Evolutionary conservation across 1,284 basidiomycete species (phyloP), one percentile per base, ranked within the genome.

Genomic region (Porodaedalea pini): DNA sequence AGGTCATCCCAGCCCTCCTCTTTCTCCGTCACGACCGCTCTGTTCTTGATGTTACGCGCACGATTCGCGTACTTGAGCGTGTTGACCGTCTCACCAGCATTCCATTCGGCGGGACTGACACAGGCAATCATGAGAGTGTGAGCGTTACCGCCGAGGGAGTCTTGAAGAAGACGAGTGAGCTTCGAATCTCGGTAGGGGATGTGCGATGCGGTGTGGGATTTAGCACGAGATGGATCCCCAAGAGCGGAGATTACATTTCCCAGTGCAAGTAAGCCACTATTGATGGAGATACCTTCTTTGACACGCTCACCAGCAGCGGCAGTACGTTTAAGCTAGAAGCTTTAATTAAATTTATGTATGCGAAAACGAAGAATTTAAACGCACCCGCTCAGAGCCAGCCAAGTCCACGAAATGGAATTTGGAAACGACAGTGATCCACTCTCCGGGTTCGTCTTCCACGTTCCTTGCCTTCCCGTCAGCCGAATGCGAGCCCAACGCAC

Each of bases 321-420:
- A 13, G 94, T 96, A 54, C 95, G 85, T 75, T 98, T 95, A 57
- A 98, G 79, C 83, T 92, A 67, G 57, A 62, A 54, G 64, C 57
- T 10, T 57, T 62, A 56, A 59, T 43, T 27, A 34, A 57, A 64
- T 64, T 65, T 49, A 58, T n/a, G n/a, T n/a, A n/a, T n/a, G n/a
- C n/a, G n/a, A n/a, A n/a, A n/a, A 51, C 64, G n/a, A 36, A 53
- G 39, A 37, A 44, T 36, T 50, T 55, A 47, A 2, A 75, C 83
- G 69, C 69, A 92, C 89, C 65, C 97, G 79, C 76, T 99, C 96
- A 32, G 93, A 96, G 51, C 96, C 96, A 25, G 96, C 96, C 63
- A 99, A 74, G 75, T 99, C 96, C 50, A 99, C 97, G 69, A 98
- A 98, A 73, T 99, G 96, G 74, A 98, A 98, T 70, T 99, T 99